Percentiles rank a stretch among this genome's conserved stretches.
Conservation (phyloP, 148 eudicot species). For the Suaeda aralocaspica region DNA sequence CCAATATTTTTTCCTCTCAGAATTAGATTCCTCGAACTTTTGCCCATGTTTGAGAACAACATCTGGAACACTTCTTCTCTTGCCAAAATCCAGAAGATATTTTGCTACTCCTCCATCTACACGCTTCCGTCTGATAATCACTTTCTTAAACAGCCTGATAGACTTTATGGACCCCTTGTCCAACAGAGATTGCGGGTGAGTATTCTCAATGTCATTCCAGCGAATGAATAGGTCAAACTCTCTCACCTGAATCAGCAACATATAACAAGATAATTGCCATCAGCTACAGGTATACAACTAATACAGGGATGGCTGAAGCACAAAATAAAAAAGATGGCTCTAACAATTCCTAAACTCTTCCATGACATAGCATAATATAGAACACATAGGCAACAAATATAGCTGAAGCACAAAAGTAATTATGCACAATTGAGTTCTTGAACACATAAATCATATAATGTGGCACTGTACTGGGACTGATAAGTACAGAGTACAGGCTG, state of each 20-base stretch:
- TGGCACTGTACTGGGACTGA: not conserved
- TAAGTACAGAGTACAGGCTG: not conserved
- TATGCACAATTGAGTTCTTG: not conserved
- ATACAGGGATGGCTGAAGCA: conserved; percentile 6
- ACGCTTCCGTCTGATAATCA: conserved; percentile 58
- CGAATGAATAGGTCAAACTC: conserved; percentile 74
- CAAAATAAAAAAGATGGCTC: not conserved
- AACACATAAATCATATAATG: not conserved
- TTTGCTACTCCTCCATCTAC: conserved; percentile 50
- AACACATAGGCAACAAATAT: not conserved
- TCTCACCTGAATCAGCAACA: conserved; percentile 54
- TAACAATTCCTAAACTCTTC: not conserved
- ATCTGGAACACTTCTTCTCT: conserved; percentile 84
- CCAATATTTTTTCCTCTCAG: conserved; percentile 87
- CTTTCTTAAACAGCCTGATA: conserved; percentile 77
- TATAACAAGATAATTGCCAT: not conserved
- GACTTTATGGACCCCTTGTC: conserved; percentile 64
- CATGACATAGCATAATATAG: not conserved
- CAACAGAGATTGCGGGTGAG: conserved; percentile 40
- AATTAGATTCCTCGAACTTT: conserved; percentile 55
- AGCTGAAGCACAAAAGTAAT: not conserved
- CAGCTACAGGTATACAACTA: conserved; percentile 18
- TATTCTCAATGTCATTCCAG: conserved; percentile 91
- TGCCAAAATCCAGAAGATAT: conserved; percentile 97
- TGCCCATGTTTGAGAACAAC: conserved; percentile 68